Base-by-base conservation (phyloP, 2,329 filamentous ascomycete species). In the Aspergillus carbonarius region DNA sequence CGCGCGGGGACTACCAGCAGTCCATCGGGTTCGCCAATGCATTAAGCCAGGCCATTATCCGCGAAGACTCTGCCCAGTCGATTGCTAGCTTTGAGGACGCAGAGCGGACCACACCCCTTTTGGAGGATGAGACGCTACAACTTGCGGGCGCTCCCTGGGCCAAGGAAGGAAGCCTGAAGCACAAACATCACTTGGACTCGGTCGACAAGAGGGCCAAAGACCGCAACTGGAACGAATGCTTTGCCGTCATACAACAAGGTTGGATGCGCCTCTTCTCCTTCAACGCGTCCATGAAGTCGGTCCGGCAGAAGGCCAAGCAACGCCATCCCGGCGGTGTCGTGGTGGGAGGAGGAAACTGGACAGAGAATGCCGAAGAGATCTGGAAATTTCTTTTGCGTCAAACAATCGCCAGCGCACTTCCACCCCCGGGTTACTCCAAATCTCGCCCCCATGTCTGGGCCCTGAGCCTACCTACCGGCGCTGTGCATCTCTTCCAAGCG, bases 11-110 rank as follows among this genome's bases (percentile, higher is more conserved):
- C 68, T 97, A 93, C 74, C 92, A 97, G 75, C 93, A 96, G 76
- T 96, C 92, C 0, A 96, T 99, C 70, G 95, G 95, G 0, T 99
- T 99, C 71, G 95, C 95, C 55, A 98, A 96, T 73, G 95, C 95
- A 4, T 82, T 99, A 10, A 96, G 92, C 68, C 93, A 98, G 73
- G 93, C 93, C 35, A 99, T 98, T 64, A 96, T 96, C 65, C 90
- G 95, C 4, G 93, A 97, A 47, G 83, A 84, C 65, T 76, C 85
- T 15, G 82, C 83, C 10, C 81, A 81, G 42, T 78, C 80, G 1
- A 76, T 80, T 65, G 78, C 64, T 76, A 69, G 80, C 79, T 65
- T 79, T 63, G 88, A 88, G 66, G 86, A 88, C 30, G 84, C 86
- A 46, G 76, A 86, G 34, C 81, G 81, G 49, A 79, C 79, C 1